Evolutionary conservation across 1,284 basidiomycete species (phyloP).

Genomic region (Limonomyces culmigenus): DNA sequence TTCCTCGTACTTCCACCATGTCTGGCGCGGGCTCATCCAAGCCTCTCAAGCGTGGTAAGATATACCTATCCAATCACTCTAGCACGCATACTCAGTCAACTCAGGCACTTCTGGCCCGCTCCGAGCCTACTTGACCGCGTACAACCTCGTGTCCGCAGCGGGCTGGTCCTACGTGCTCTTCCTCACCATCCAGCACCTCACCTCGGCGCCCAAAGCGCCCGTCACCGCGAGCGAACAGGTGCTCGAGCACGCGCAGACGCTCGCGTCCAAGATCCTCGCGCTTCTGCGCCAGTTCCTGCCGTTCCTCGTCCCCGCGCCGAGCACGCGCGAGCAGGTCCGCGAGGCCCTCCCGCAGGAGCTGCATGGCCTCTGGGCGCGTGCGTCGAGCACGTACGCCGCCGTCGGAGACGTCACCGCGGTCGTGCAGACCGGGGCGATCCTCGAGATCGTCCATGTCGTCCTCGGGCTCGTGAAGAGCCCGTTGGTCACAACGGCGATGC

Average conservation of each 20-base stretch:
- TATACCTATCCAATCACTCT: too few species aligned
- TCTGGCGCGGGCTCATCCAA: too few species aligned
- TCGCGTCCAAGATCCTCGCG: background rate
- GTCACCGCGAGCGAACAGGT: background rate
- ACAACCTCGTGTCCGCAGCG: background rate
- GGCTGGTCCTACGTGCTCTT: background rate
- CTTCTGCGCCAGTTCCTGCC: conserved; percentile 4
- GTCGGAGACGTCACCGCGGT: conserved; percentile 50
- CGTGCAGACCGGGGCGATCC: conserved; percentile 67
- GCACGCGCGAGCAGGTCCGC: conserved; percentile 15
- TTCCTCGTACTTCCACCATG: too few species aligned
- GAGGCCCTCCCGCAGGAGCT: conserved; percentile 11
- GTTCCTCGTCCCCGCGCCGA: conserved; percentile 9
- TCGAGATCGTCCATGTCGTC: conserved; percentile 75
- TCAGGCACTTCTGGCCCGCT: too few species aligned
- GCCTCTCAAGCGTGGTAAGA: too few species aligned
- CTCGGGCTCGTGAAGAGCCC: conserved; percentile 77
- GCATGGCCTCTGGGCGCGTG: conserved; percentile 18
- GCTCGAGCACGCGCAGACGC: background rate
- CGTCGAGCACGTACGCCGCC: conserved; percentile 32
- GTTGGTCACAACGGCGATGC: conserved; percentile 66
- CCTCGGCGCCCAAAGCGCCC: background rate
- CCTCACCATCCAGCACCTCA: background rate
- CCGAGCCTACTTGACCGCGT: background rate
- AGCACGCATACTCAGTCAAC: too few species aligned